phyloP scores from a whole-genome alignment of 257 asterid genomes.

The Asclepias syriaca region DNA sequence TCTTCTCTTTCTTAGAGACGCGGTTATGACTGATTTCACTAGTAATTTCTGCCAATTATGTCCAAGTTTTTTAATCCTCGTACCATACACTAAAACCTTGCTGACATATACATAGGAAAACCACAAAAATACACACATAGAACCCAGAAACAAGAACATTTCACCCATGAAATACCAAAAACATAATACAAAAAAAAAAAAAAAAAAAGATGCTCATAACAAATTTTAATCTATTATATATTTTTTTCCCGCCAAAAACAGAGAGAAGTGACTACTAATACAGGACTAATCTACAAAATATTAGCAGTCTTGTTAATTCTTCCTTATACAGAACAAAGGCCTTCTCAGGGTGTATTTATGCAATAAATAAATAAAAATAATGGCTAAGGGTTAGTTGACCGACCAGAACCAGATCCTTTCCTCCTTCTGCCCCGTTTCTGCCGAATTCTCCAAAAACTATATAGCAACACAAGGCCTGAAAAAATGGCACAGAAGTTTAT shows the following conservation, averaged over 20 bases:
- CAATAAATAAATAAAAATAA: background rate
- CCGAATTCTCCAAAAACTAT: constrained; percentile 73
- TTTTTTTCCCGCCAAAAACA: background rate
- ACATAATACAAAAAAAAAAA: too few relatives aligned
- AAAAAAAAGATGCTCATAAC: too few relatives aligned
- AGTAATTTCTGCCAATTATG: too few relatives aligned
- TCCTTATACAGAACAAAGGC: constrained; percentile 5
- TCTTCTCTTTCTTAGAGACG: too few relatives aligned
- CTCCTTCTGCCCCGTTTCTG: constrained; percentile 80
- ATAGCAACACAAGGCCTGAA: constrained; percentile 60
- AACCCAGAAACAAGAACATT: too few relatives aligned
- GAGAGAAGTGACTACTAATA: background rate
- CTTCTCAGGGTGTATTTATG: background rate
- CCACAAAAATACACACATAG: too few relatives aligned
- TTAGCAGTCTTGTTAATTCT: constrained; percentile 18
- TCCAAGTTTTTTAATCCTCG: too few relatives aligned
- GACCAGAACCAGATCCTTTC: constrained; percentile 54
- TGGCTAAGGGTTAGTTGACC: constrained; percentile 39
- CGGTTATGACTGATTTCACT: too few relatives aligned
- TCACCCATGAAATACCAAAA: too few relatives aligned
- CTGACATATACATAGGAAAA: too few relatives aligned
- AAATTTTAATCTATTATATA: background rate
- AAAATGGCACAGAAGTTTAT: constrained; percentile 4
- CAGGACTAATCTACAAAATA: constrained; percentile 13
- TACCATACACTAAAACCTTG: too few relatives aligned